Conservation (phyloP, 306 rosid species). For the Cyamopsis tetragonoloba region DNA sequence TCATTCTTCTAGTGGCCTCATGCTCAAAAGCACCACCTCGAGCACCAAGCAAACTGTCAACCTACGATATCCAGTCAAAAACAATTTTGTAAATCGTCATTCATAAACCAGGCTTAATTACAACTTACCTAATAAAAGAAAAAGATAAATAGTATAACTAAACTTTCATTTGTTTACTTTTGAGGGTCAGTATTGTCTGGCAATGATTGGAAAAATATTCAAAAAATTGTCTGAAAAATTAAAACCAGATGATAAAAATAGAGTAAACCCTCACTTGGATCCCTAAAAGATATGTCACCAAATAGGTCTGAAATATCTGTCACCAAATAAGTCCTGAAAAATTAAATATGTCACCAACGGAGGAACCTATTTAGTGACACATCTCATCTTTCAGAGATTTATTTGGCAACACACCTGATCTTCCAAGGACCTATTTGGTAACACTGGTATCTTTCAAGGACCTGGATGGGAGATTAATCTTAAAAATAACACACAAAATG, state of each 20-base stretch:
- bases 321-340: too few relatives aligned
- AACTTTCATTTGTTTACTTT: neutral
- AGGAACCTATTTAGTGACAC: too few relatives aligned
- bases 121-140: neutral
- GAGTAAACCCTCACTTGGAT: too few relatives aligned
- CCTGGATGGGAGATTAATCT: too few relatives aligned
- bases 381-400: too few relatives aligned
- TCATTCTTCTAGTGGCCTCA: conserved; percentile 99
- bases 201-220: neutral
- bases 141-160: neutral
- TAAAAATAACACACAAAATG: neutral
- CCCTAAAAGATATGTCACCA: too few relatives aligned
- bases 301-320: too few relatives aligned
- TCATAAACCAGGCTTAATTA: neutral
- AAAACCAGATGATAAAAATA: too few relatives aligned
- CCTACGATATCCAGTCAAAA: conserved; percentile 40
- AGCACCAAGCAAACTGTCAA: conserved; percentile 99
- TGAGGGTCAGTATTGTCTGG: neutral
- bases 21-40: conserved; percentile 98
- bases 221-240: neutral
- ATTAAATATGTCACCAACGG: too few relatives aligned
- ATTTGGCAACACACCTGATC: too few relatives aligned
- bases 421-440: too few relatives aligned
- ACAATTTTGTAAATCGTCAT: neutral
- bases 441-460: too few relatives aligned